Conservation (phyloP, 257 asterid species). For the Nicotiana undulata region DNA sequence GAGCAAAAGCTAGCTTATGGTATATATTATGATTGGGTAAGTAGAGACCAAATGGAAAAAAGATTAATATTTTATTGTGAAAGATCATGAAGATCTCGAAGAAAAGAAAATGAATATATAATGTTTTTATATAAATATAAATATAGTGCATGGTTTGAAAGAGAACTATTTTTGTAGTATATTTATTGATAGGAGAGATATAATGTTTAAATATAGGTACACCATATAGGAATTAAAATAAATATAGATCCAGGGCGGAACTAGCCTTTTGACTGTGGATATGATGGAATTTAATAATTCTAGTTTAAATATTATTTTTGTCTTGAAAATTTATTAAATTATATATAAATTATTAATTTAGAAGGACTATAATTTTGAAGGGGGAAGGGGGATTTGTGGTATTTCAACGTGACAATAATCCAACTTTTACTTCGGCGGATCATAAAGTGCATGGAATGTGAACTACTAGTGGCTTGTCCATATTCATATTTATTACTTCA, state of each 20-base stretch:
- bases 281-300: too few species aligned
- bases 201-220: too few species aligned
- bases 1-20: not conserved
- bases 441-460: not conserved
- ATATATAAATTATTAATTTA: too few species aligned
- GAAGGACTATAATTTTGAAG: too few species aligned
- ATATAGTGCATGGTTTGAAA: not conserved
- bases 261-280: too few species aligned
- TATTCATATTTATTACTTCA: not conserved
- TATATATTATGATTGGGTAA: not conserved
- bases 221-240: not conserved
- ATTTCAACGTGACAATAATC: not conserved
- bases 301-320: too few species aligned
- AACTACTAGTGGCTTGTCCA: not conserved
- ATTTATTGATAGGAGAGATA: not conserved
- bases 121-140: not conserved
- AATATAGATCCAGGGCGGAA: too few species aligned
- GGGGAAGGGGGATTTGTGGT: not conserved
- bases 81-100: not conserved
- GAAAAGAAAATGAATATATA: not conserved
- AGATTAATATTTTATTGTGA: not conserved
- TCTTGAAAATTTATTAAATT: too few species aligned
- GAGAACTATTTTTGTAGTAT: too few species aligned
- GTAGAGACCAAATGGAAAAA: not conserved
- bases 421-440: not conserved